Evolutionary conservation across 1,284 basidiomycete species (phyloP).

Genomic region (Polyporus tsugae): DNA sequence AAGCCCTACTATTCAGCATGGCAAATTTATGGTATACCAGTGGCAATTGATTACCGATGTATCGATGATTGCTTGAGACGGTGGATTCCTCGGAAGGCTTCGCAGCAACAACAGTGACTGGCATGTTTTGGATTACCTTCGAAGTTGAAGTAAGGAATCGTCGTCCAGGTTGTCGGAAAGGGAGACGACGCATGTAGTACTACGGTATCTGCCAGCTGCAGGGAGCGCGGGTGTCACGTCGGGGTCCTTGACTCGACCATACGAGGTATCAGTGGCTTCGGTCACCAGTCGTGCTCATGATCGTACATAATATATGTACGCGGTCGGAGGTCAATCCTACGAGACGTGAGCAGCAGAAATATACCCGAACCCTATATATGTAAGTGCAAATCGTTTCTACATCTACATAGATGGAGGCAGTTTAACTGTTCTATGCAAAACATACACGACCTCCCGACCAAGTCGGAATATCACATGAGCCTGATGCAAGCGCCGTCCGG

Average conservation of each 20-base stretch:
- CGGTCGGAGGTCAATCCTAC: too few relatives aligned
- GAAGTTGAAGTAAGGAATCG: background rate
- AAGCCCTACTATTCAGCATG: background rate
- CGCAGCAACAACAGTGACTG: slow-evolving; percentile 39
- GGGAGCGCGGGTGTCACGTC: background rate
- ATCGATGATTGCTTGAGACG: slow-evolving; percentile 38
- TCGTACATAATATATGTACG: too few relatives aligned
- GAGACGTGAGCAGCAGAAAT: too few relatives aligned
- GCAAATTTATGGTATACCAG: background rate
- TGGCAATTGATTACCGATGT: slow-evolving; percentile 46
- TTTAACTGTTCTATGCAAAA: background rate
- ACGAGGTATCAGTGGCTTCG: too few relatives aligned
- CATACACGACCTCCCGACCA: background rate
- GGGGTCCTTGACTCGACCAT: too few relatives aligned
- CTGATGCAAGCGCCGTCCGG: background rate
- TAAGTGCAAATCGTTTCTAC: background rate
- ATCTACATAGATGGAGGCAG: background rate
- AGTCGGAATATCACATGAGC: slow-evolving; percentile 13
- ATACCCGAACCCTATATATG: too few relatives aligned
- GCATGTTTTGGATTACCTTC: slow-evolving; percentile 33
- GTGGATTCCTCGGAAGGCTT: slow-evolving; percentile 32
- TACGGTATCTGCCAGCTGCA: too few relatives aligned
- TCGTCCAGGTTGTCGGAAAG: background rate
- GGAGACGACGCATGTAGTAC: background rate
- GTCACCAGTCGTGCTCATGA: too few relatives aligned